These are phyloP conservation scores for Agarophyton chilense DNA, from an alignment of 23 red algal species.

Conservation along the genomic window DNA sequence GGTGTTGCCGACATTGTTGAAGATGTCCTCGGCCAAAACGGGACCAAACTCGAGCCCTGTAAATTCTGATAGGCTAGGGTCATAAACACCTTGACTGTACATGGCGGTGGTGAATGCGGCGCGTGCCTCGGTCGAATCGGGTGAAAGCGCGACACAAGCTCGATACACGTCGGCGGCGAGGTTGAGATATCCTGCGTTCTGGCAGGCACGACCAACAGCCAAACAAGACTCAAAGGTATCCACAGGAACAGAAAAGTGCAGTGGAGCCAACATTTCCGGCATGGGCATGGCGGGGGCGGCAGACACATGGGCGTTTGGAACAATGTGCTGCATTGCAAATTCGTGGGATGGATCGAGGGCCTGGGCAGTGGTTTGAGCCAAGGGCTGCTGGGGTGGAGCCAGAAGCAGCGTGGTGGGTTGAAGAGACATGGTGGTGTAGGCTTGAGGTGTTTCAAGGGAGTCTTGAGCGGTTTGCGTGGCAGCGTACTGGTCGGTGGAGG, in stretches of 20 bases:
- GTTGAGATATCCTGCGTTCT: constrained; percentile 27
- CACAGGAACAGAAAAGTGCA: constrained; percentile 28
- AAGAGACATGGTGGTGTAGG: neutral
- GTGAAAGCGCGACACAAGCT: constrained; percentile 46
- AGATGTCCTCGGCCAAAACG: constrained; percentile 51
- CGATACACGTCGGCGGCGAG: constrained; percentile 48
- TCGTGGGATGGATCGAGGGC: constrained; percentile 22
- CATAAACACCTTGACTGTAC: constrained; percentile 33
- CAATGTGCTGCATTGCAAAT: constrained; percentile 29
- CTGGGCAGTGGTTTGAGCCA: constrained; percentile 26
- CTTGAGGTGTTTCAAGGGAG: neutral
- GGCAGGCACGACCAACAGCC: constrained; percentile 40
- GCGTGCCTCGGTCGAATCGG: constrained; percentile 44
- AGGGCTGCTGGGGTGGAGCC: constrained; percentile 13
- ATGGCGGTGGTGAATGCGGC: constrained; percentile 12
- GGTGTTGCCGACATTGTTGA: constrained; percentile 60
- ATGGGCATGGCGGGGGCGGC: constrained; percentile 16
- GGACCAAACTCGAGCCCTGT: constrained; percentile 23
- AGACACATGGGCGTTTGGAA: neutral
- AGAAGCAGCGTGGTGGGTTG: constrained; percentile 23
- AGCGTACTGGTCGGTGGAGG: constrained; percentile 9
- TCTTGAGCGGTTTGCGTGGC: neutral
- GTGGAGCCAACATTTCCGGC: constrained; percentile 26
- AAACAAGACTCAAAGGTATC: constrained; percentile 52
- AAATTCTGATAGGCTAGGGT: constrained; percentile 9